Base-by-base conservation (phyloP, 345 rosid genomes). In the Limnanthes douglasii region DNA sequence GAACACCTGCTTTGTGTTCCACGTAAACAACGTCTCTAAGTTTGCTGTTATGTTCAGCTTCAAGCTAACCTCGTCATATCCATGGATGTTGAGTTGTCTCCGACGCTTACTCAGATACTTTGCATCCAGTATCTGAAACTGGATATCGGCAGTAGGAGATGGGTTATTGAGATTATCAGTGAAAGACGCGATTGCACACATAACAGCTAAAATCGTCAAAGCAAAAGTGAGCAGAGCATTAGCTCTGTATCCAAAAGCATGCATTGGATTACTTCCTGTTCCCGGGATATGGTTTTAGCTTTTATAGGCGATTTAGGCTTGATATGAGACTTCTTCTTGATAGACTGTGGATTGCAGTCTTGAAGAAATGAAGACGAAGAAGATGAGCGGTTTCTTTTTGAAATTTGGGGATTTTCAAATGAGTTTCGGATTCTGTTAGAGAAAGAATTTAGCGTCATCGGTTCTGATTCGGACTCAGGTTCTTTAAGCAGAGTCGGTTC, bases 1-100 rank as follows among this genome's bases (percentile, higher is more conserved):
- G 24, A 88, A 88, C 45, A 92, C 99, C 95, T 85, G 96, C 51
- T 92, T 85, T 2, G 99, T 85, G 71, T 92, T 92, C 99, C 99
- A 85, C 27, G 95, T 81, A 56, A 81, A 92, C 21, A 85, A 43
- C 18, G 99, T 73, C 53, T 78, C 86, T 32, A 92, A 56, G 41
- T 92, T 88, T 8, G 93, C 95, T 15, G 86, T 28, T 57, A 92
- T 72, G 52, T 92, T 88, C 72, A 92, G 34, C 8, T 78, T 75
- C 57, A 92, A 44, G 73, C 93, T 81, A 50, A 92, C 97, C 93
- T 85, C 99, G 48, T 92, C 99, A 11, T 85, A 75, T 33, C 94
- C 94, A 46, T 71, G 72, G 1, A n/a, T n/a, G n/a, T n/a, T n/a
- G n/a, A 77, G 72, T 45, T 81, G 82, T 80, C 72, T 92, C 62